phyloP scores from a whole-genome alignment of 1,284 basidiomycete genomes.

The Puccinia hordei region DNA sequence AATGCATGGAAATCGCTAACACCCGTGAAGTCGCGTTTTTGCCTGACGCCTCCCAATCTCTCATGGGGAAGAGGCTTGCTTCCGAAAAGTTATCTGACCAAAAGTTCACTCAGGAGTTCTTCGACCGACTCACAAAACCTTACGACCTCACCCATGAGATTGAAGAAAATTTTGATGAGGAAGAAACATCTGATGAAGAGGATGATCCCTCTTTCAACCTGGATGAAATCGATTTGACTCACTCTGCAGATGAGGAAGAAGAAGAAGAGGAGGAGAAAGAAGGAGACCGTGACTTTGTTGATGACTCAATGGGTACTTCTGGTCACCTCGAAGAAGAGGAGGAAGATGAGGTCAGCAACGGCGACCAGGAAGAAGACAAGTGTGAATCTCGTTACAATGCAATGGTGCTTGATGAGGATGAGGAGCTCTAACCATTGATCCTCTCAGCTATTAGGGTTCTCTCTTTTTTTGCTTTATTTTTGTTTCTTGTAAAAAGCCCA shows the following conservation, averaged over 20 bases:
- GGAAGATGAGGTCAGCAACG: no score
- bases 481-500: no score
- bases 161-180: neutral
- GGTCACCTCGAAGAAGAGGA: no score
- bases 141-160: constrained; percentile 34
- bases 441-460: no score
- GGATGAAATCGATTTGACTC: neutral
- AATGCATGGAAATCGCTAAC: constrained; percentile 3
- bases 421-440: no score
- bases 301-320: no score
- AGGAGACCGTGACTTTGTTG: no score
- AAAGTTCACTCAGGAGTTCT: constrained; percentile 7
- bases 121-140: neutral
- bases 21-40: constrained; percentile 10
- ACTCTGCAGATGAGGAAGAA: neutral
- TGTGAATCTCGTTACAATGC: no score
- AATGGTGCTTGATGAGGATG: no score
- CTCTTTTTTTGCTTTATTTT: no score
- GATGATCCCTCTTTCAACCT: neutral
- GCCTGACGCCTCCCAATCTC: constrained; percentile 2
- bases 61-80: neutral
- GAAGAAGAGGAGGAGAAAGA: neutral
- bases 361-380: no score
- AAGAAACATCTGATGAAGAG: neutral
- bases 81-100: neutral